A percentile compares a stretch with the other conserved stretches of the same genome.
phyloP scores from a whole-genome alignment of 2,329 filamentous ascomycete species.

The Fusarium brachygibbosum region DNA sequence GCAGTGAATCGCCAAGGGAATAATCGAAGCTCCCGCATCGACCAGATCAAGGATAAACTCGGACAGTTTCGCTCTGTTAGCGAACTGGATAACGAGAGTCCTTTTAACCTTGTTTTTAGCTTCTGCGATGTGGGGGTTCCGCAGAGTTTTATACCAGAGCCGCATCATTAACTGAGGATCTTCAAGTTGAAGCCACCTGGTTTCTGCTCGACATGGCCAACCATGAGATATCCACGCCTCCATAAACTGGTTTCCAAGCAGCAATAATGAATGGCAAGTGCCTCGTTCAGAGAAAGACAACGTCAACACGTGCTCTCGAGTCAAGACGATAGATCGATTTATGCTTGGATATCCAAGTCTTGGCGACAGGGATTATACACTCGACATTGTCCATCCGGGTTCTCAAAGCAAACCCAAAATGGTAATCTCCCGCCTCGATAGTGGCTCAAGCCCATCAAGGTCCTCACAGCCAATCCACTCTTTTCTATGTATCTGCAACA shows the following conservation, averaged over 20 bases:
- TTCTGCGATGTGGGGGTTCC: slow-evolving; percentile 17
- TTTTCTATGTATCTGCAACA: slow-evolving; percentile 14
- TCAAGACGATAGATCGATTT: neutral
- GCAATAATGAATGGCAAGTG: neutral
- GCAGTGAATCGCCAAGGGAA: neutral
- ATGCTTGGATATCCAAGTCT: slow-evolving; percentile 23
- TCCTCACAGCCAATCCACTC: slow-evolving; percentile 43
- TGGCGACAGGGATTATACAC: slow-evolving; percentile 37
- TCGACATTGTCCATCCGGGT: slow-evolving; percentile 42
- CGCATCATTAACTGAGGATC: slow-evolving; percentile 10
- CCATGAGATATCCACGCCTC: neutral
- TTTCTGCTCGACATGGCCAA: neutral
- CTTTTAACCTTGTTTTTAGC: slow-evolving; percentile 42
- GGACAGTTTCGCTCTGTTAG: neutral
- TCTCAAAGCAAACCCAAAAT: slow-evolving; percentile 33
- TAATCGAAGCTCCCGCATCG: neutral
- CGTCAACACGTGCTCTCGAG: slow-evolving; percentile 21
- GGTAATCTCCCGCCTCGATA: slow-evolving; percentile 32
- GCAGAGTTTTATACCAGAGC: slow-evolving; percentile 21
- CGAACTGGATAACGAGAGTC: slow-evolving; percentile 6
- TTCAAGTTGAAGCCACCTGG: slow-evolving; percentile 5
- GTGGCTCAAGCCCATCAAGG: slow-evolving; percentile 31
- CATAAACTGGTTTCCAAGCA: neutral
- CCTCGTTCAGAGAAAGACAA: neutral
- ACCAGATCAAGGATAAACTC: neutral